Percentiles rank a stretch among this genome's conserved stretches.
Conservation (phyloP, 345 rosid genomes). For the Eucalyptus pauciflora region DNA sequence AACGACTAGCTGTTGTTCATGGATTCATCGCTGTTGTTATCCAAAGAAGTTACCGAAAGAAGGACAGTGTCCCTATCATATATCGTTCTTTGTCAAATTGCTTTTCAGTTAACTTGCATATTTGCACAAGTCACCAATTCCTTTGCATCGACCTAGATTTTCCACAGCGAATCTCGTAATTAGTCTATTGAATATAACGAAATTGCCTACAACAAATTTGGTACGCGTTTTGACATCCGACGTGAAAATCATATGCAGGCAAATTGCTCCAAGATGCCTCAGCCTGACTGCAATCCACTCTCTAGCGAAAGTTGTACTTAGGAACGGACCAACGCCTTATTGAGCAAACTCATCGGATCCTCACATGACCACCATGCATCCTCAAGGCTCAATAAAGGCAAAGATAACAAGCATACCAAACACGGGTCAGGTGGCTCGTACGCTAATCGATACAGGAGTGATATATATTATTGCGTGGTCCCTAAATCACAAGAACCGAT, state of each 20-base stretch:
- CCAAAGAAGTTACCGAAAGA: background rate
- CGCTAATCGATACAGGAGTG: background rate
- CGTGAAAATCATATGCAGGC: fast-evolving
- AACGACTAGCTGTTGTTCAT: background rate
- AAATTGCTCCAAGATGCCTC: background rate
- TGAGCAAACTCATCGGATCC: background rate
- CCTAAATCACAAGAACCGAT: background rate
- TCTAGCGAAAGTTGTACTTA: background rate
- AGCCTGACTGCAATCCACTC: background rate
- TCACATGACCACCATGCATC: background rate
- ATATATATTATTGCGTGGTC: background rate
- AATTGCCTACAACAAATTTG: background rate
- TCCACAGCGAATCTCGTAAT: background rate
- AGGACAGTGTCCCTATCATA: background rate
- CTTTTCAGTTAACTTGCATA: background rate
- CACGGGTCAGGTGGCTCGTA: background rate
- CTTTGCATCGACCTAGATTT: background rate
- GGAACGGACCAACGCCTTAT: background rate
- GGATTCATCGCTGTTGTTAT: background rate
- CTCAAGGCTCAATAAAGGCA: background rate
- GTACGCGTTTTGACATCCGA: background rate
- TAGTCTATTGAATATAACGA: background rate
- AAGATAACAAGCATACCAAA: background rate
- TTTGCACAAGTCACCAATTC: background rate
- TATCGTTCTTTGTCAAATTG: background rate